Evolutionary conservation across 179 eudicot species (phyloP).

Genomic region (Vitellaria paradoxa): DNA sequence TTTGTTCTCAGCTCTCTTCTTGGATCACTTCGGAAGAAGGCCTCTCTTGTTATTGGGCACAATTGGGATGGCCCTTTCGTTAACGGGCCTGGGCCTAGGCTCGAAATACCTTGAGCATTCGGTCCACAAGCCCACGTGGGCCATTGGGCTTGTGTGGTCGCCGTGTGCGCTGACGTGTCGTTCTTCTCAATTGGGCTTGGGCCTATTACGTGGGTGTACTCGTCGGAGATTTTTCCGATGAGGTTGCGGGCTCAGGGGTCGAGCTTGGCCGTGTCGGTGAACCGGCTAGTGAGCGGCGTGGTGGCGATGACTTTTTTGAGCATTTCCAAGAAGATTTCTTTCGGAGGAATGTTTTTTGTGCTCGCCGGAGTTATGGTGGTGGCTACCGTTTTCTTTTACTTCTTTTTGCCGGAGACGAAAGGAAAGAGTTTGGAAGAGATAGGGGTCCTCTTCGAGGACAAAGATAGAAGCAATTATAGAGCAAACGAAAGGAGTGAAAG

Average conservation of each 20-base stretch:
- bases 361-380: conserved; percentile 61
- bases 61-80: conserved; percentile 55
- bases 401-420: conserved; percentile 75
- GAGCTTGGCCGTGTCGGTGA: conserved; percentile 73
- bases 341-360: conserved; percentile 77
- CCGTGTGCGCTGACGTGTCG: conserved; percentile 79
- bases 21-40: conserved; percentile 83
- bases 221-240: conserved; percentile 79
- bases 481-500: conserved; percentile 3
- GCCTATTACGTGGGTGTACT: conserved; percentile 95
- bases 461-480: conserved; percentile 7
- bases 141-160: conserved; percentile 57
- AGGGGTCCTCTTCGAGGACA: conserved; percentile 63
- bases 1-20: conserved; percentile 64
- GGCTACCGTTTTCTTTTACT: conserved; percentile 61
- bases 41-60: conserved; percentile 68
- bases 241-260: conserved; percentile 85
- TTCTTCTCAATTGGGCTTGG: conserved; percentile 95
- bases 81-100: conserved; percentile 60
- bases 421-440: conserved; percentile 87
- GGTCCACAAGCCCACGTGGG: conserved; percentile 66
- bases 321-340: conserved; percentile 47
- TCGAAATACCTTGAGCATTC: conserved; percentile 55
- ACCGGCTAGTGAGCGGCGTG: conserved; percentile 78
- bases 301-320: conserved; percentile 84